Evolutionary conservation across 129 eudicot species (phyloP).

Genomic region (Helianthus annuus): HanXRQr2.0-SUNRISE NC_035446.2:109333983-109334482

Average conservation of each 20-base stretch:
- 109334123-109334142: slow-evolving; percentile 54
- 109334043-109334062: slow-evolving; percentile 51
- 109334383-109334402: slow-evolving; percentile 43
- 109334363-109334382: slow-evolving; percentile 44
- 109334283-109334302: slow-evolving; percentile 39
- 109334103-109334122: slow-evolving; percentile 42
- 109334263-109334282: slow-evolving; percentile 41
- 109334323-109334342: slow-evolving; percentile 36
- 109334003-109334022: slow-evolving; percentile 55
- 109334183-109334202: slow-evolving; percentile 49
- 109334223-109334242: slow-evolving; percentile 49
- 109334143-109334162: slow-evolving; percentile 35
- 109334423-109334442: slow-evolving; percentile 42
- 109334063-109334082: slow-evolving; percentile 52
- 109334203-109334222: slow-evolving; percentile 48
- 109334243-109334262: slow-evolving; percentile 47
- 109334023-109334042: slow-evolving; percentile 48
- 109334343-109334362: slow-evolving; percentile 42
- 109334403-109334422: slow-evolving; percentile 42
- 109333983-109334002: slow-evolving; percentile 47
- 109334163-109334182: slow-evolving; percentile 48
- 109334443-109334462: slow-evolving; percentile 42
- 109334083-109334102: slow-evolving; percentile 48
- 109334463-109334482: slow-evolving; percentile 47
- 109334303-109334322: slow-evolving; percentile 38